Evolutionary conservation across 176 grass and related monocot genomes (phyloP).

Genomic region (Carex pumila): DNA sequence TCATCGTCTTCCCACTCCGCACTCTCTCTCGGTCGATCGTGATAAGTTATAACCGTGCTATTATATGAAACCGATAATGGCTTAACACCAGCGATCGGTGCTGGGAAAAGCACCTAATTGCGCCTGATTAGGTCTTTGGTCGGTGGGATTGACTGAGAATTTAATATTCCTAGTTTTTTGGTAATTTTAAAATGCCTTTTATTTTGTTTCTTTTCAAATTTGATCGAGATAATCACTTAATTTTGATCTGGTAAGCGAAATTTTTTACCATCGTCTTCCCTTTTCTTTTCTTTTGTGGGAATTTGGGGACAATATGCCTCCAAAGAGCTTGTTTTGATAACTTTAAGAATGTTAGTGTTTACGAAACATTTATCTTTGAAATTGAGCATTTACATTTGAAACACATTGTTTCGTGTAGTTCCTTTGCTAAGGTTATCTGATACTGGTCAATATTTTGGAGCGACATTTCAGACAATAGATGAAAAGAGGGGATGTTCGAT

Average conservation of each 20-base stretch:
- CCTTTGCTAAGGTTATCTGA: background rate
- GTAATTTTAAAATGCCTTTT: background rate
- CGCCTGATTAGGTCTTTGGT: background rate
- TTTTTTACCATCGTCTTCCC: background rate
- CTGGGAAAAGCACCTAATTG: background rate
- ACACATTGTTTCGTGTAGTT: background rate
- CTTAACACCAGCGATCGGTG: background rate
- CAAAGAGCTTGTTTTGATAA: background rate
- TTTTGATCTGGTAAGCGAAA: background rate
- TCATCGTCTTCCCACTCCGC: background rate
- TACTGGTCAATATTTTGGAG: background rate
- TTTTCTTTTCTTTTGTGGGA: background rate
- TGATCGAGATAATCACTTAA: background rate
- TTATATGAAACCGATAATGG: background rate
- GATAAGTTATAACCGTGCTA: background rate
- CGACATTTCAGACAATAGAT: background rate
- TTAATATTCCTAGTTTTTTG: background rate
- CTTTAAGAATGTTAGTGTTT: background rate
- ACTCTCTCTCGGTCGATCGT: background rate
- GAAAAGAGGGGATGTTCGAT: too few relatives aligned
- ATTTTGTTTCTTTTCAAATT: background rate
- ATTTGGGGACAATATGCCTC: background rate
- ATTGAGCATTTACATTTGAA: too few relatives aligned
- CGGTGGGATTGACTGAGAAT: background rate
- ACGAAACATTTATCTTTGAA: background rate